Conservation (phyloP, 306 rosid genomes). For the Prinsepia uniflora region DNA sequence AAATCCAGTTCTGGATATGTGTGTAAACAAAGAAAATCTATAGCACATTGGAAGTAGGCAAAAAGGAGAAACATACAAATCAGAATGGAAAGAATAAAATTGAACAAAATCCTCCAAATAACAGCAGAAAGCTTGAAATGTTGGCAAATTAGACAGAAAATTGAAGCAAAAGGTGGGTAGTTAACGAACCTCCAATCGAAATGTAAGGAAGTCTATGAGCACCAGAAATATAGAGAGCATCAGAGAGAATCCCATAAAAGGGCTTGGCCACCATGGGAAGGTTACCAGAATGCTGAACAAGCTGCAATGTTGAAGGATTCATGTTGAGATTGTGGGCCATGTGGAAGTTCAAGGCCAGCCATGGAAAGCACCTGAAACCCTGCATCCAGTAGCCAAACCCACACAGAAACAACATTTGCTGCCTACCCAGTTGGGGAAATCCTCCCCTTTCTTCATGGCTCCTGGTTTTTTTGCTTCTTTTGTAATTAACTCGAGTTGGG, state of each 20-base stretch:
- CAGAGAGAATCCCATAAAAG: constrained; percentile 74
- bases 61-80: not conserved
- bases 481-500: constrained; percentile 16
- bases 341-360: constrained; percentile 83
- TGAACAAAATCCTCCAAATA: not conserved
- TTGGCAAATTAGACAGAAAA: not conserved
- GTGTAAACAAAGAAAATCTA: constrained; percentile 2
- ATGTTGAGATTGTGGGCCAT: constrained; percentile 63
- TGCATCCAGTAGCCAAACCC: constrained; percentile 91
- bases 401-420: constrained; percentile 52
- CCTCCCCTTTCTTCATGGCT: constrained; percentile 28
- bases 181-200: constrained; percentile 61
- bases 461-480: constrained; percentile 13
- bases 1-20: not conserved
- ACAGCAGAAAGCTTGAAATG: not conserved
- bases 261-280: constrained; percentile 95
- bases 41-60: not conserved
- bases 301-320: constrained; percentile 66
- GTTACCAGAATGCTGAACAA: constrained; percentile 63
- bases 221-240: constrained; percentile 59
- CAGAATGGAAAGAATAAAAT: constrained; percentile 10
- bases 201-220: constrained; percentile 83
- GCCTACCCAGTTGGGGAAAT: constrained; percentile 29
- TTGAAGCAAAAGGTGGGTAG: not conserved
- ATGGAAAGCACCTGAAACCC: constrained; percentile 91